phyloP scores from a whole-genome alignment of 441 rosid genomes.

The Jatropha multifida region DNA sequence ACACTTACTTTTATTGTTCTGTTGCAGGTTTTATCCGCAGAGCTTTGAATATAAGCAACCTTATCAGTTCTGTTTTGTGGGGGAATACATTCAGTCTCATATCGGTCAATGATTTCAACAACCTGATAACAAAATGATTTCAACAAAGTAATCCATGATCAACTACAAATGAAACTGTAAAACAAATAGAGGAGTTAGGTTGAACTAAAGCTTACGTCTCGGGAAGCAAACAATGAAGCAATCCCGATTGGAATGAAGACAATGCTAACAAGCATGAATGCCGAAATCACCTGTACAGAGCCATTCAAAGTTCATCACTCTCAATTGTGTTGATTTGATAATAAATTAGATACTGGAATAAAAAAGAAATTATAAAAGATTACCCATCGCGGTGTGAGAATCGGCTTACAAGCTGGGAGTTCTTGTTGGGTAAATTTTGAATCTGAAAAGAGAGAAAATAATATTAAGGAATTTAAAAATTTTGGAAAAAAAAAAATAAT shows the following conservation, averaged over 20 bases:
- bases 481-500: not conserved
- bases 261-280: constrained; percentile 83
- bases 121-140: constrained; percentile 42
- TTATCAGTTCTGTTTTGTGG: constrained; percentile 40
- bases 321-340: not conserved
- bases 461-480: not conserved
- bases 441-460: constrained; percentile 47
- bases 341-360: not conserved
- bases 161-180: constrained; percentile 15
- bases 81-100: constrained; percentile 73
- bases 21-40: constrained; percentile 43
- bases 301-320: not conserved
- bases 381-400: constrained; percentile 96
- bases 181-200: not conserved
- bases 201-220: constrained; percentile 49
- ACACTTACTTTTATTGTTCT: constrained; percentile 53
- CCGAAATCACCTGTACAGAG: constrained; percentile 69
- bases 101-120: constrained; percentile 84
- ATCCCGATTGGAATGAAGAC: constrained; percentile 91
- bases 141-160: constrained; percentile 18
- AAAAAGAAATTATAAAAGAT: constrained; percentile 5
- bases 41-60: constrained; percentile 58
- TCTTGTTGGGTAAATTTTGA: constrained; percentile 95
- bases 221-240: constrained; percentile 78
- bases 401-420: constrained; percentile 98